Percentiles rank a stretch among this genome's conserved stretches.
Evolutionary conservation across 257 asterid genomes (phyloP).

Genomic region (Solanum piurae): DNA sequence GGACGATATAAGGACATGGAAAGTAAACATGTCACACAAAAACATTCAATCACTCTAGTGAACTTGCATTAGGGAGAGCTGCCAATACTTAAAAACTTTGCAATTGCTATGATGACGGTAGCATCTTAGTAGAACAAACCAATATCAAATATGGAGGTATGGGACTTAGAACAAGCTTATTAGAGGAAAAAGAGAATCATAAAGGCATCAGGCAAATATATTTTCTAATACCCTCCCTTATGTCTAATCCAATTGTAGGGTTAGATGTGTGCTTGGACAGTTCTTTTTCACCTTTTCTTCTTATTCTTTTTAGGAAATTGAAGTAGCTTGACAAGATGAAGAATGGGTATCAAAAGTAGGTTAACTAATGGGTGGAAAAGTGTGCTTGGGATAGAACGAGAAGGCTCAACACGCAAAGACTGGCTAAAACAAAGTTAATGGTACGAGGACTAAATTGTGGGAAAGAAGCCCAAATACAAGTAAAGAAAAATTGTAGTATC

Average conservation of each 20-base stretch:
- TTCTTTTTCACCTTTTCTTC: neutral
- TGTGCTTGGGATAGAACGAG: neutral
- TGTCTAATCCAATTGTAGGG: neutral
- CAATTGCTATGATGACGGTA: neutral
- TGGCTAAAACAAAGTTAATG: neutral
- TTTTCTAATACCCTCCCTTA: neutral
- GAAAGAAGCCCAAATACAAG: neutral
- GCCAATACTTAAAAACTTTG: neutral
- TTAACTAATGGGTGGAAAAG: neutral
- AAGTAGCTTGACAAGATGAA: neutral
- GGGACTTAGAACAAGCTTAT: neutral
- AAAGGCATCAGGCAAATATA: neutral
- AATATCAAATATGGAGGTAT: neutral
- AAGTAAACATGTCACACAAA: neutral
- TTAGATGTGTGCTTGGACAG: neutral
- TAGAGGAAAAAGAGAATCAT: neutral
- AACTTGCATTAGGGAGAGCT: neutral
- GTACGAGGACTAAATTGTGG: neutral
- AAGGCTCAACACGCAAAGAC: neutral
- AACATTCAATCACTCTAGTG: neutral
- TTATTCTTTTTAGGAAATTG: neutral
- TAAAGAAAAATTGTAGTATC: neutral
- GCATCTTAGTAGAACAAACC: neutral
- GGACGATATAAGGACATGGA: neutral
- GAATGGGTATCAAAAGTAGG: neutral